Percentiles rank a stretch among this genome's conserved stretches.
Conservation (phyloP, 116 monocot genomes). For the Cymodocea nodosa region DNA sequence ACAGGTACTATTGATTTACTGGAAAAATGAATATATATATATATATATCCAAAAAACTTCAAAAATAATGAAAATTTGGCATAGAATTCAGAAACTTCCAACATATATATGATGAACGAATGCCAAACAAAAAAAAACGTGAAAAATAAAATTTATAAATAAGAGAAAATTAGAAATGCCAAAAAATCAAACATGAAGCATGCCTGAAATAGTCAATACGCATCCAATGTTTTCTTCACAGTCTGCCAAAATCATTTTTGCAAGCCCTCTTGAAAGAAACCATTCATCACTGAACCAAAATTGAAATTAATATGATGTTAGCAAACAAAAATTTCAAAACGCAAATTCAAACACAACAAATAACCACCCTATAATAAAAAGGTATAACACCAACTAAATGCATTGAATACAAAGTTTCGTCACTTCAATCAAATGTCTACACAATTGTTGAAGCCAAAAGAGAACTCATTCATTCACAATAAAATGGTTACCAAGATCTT, state of each 20-base stretch:
- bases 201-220: constrained; percentile 56
- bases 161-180: background rate
- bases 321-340: background rate
- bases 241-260: constrained; percentile 47
- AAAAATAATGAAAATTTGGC: too few relatives aligned
- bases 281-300: constrained; percentile 28
- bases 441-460: too few relatives aligned
- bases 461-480: too few relatives aligned
- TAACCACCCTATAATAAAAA: background rate
- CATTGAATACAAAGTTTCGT: too few relatives aligned
- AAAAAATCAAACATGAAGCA: constrained; percentile 2
- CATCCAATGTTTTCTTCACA: constrained; percentile 28
- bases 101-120: background rate
- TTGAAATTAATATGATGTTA: background rate
- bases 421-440: too few relatives aligned
- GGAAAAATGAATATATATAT: too few relatives aligned
- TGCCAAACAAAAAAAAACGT: background rate
- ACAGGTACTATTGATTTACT: too few relatives aligned
- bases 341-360: background rate
- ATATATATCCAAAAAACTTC: too few relatives aligned
- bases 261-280: constrained; percentile 61
- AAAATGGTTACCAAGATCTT: too few relatives aligned
- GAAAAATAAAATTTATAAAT: background rate
- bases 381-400: too few relatives aligned
- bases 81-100: too few relatives aligned